These are phyloP conservation scores for Diaporthe helianthi DNA, from an alignment of 2,329 filamentous ascomycete genomes.

Conservation along the genomic window DNA sequence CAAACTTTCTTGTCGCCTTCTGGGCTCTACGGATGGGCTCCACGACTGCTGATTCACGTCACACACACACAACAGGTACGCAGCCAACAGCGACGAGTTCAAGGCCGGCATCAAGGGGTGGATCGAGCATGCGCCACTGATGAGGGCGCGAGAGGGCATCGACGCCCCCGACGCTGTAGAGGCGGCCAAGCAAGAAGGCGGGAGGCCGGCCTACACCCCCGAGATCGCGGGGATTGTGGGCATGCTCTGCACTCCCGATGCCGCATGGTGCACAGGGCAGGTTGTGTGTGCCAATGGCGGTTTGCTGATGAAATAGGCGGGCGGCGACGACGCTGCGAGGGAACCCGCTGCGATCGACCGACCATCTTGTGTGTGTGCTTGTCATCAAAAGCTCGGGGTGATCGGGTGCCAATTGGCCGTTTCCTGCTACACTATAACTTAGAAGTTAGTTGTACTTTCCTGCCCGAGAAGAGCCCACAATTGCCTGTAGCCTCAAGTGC, in stretches of 20 bases:
- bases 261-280: slow-evolving; percentile 80
- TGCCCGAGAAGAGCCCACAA: too few species aligned
- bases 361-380: not conserved
- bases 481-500: too few species aligned
- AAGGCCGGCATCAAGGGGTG: slow-evolving; percentile 50
- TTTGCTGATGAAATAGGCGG: slow-evolving; percentile 55
- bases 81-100: slow-evolving; percentile 50
- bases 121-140: slow-evolving; percentile 65
- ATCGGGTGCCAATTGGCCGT: not conserved
- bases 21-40: too few species aligned
- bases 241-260: slow-evolving; percentile 76
- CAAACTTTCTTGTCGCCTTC: too few species aligned
- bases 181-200: slow-evolving; percentile 60
- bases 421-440: too few species aligned
- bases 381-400: not conserved
- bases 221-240: slow-evolving; percentile 80
- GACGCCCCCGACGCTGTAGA: slow-evolving; percentile 69
- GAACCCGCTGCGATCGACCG: not conserved
- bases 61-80: slow-evolving; percentile 41
- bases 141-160: slow-evolving; percentile 63
- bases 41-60: not conserved
- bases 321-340: not conserved
- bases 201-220: slow-evolving; percentile 68
- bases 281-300: slow-evolving; percentile 84
- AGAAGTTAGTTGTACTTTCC: too few species aligned